Conservation (phyloP, 2,329 filamentous ascomycete species). For the Alternaria brassicicola region DNA sequence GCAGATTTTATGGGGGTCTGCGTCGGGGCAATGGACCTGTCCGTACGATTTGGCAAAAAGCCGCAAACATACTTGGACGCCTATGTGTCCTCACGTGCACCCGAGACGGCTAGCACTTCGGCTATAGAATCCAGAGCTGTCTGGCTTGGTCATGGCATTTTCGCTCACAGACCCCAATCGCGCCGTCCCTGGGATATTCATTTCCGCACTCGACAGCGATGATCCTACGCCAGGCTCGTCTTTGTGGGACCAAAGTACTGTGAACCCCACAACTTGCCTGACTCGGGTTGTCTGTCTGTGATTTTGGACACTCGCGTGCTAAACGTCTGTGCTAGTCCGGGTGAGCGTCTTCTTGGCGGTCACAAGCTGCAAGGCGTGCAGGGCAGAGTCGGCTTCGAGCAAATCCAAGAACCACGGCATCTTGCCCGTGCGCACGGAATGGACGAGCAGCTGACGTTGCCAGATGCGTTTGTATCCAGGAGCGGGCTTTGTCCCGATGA, state of each 20-base stretch:
- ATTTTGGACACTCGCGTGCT: not conserved
- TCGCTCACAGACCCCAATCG: slow-evolving; percentile 32
- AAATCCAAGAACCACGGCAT: slow-evolving; percentile 27
- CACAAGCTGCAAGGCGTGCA: slow-evolving; percentile 1
- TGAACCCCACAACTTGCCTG: slow-evolving; percentile 20
- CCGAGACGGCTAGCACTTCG: slow-evolving; percentile 26
- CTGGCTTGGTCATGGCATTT: slow-evolving; percentile 23
- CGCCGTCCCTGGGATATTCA: slow-evolving; percentile 31
- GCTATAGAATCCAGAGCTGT: slow-evolving; percentile 30
- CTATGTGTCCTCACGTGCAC: slow-evolving; percentile 28
- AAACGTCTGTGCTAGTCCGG: not conserved
- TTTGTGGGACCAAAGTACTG: slow-evolving; percentile 5
- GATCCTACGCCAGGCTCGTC: slow-evolving; percentile 22
- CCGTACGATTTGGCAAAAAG: slow-evolving; percentile 30
- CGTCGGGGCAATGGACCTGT: slow-evolving; percentile 29
- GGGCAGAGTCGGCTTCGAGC: slow-evolving; percentile 18
- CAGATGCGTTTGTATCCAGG: slow-evolving; percentile 19
- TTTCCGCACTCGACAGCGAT: slow-evolving; percentile 30
- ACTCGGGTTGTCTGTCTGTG: slow-evolving; percentile 12
- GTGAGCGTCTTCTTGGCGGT: slow-evolving; percentile 5
- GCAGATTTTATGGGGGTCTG: slow-evolving; percentile 20
- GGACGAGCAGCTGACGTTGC: slow-evolving; percentile 35
- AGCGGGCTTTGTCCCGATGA: slow-evolving; percentile 37
- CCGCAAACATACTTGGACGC: slow-evolving; percentile 21
- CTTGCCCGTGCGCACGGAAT: slow-evolving; percentile 14